Base-by-base conservation (phyloP, 2,329 filamentous ascomycete genomes). In the Didymella pomorum region DNA sequence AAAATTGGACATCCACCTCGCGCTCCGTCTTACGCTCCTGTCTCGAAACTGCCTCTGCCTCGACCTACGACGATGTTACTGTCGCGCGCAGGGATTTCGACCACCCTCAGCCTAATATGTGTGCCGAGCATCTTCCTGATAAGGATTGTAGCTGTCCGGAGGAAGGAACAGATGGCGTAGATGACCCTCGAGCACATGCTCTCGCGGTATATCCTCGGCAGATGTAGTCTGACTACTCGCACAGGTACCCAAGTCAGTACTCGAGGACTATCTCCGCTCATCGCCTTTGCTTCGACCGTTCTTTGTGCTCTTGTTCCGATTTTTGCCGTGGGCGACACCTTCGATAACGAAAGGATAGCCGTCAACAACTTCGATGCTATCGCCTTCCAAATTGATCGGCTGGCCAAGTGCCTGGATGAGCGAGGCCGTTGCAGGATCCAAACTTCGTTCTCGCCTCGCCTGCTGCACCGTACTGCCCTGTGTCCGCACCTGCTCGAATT, bases 301-400 rank as follows among this genome's bases (percentile, higher is more conserved):
- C 29, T 31, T 31, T 21, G 25, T 28, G 29, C 16, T 9, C 10
- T 23, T 29, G 6, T 25, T 6, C 25, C 18, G 29, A 8, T 58
- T 16, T 56, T 57, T 7, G 66, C 47, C 2, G 26, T 47, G 26
- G 3, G 16, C 16, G 2, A 35, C 53, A 45, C 67, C 53, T 9
- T 64, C 49, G 8, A 71, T 49, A 4, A 68, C 52, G 8, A 53
- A 48, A 6, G 69, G 68, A 20, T 66, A 65, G 16, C 69, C 59
- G 8, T 71, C 68, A 20, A 65, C 64, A 2, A 71, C 62, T 28
- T 65, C 56, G 42, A 72, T 62, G 35, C 60, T 69, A 42, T 73
- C 67, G 5, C 60, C 58, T n/a, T 58, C 52, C 12, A 41, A 21
- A 7, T 28, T 21, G 4, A 26, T 14, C 3, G 42, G 37, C 7